Evolutionary conservation across 2,329 filamentous ascomycete species (phyloP).

Genomic region (Daldinia sp.): DNA sequence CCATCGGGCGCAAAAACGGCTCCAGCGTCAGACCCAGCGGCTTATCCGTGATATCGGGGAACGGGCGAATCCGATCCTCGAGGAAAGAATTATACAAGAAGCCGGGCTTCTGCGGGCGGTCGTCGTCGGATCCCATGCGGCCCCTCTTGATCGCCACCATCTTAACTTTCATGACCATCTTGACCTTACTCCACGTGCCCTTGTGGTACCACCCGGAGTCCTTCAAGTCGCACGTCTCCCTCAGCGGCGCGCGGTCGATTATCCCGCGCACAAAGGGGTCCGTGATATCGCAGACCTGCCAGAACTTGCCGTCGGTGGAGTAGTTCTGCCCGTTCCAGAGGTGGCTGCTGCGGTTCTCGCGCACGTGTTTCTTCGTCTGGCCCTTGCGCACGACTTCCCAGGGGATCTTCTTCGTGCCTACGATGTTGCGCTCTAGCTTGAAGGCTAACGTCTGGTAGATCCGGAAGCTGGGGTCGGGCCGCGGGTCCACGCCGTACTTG

Average conservation of each 20-base stretch:
- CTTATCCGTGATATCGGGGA: conserved; percentile 42
- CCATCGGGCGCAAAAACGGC: conserved; percentile 43
- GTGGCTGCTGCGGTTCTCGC: conserved; percentile 64
- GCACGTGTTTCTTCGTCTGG: conserved; percentile 51
- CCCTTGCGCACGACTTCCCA: conserved; percentile 60
- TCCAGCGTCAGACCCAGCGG: conserved; percentile 40
- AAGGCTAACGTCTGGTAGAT: conserved; percentile 91
- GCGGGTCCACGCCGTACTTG: conserved; percentile 85
- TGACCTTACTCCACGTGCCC: conserved; percentile 82
- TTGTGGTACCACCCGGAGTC: conserved; percentile 86
- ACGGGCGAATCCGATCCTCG: conserved; percentile 41
- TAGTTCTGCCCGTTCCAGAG: conserved; percentile 83
- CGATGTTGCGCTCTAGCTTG: conserved; percentile 67
- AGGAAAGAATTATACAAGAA: conserved; percentile 54
- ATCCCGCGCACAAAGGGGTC: conserved; percentile 77
- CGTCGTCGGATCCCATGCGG: conserved; percentile 58
- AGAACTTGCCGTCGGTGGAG: conserved; percentile 84
- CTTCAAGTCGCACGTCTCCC: conserved; percentile 64
- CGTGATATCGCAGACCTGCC: conserved; percentile 92
- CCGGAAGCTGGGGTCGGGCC: conserved; percentile 77
- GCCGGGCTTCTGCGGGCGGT: conserved; percentile 46
- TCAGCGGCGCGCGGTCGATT: conserved; percentile 69
- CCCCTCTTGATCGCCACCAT: conserved; percentile 72
- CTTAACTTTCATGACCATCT: conserved; percentile 88
- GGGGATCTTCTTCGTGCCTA: conserved; percentile 55